phyloP scores from a whole-genome alignment of 164 flowering plant species.

The Nelumbo lutea region DNA sequence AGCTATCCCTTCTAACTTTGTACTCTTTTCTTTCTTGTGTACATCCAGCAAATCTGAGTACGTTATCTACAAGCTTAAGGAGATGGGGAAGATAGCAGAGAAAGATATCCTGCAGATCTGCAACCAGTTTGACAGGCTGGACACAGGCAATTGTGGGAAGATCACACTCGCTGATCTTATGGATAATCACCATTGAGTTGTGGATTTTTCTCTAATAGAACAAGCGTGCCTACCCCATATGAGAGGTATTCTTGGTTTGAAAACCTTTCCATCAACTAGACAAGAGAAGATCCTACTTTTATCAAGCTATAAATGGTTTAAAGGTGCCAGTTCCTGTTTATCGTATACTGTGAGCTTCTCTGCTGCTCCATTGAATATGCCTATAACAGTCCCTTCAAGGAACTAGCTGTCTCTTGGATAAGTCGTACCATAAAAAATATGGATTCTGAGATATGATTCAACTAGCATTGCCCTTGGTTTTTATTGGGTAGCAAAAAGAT shows the following conservation, averaged over 20 bases:
- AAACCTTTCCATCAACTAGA: neutral
- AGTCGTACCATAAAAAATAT: no score
- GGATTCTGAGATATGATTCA: no score
- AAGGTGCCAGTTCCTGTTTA: neutral
- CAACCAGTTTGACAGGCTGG: conserved; percentile 58
- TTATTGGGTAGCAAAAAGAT: no score
- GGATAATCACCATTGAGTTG: conserved; percentile 36
- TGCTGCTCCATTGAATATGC: no score
- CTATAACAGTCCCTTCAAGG: no score
- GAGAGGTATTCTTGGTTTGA: no score
- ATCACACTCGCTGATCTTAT: conserved; percentile 65
- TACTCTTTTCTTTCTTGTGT: neutral
- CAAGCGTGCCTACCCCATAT: neutral
- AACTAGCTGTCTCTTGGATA: no score
- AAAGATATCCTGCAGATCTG: conserved; percentile 64
- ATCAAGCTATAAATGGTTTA: neutral
- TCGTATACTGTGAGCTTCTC: neutral
- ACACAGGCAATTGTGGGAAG: conserved; percentile 65
- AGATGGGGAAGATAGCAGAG: conserved; percentile 65
- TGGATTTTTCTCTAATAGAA: neutral
- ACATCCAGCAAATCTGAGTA: conserved; percentile 66
- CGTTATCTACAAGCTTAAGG: conserved; percentile 79
- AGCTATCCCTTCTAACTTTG: neutral
- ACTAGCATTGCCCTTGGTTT: no score
- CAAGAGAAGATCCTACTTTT: neutral